Conservation (phyloP, 306 rosid genomes). For the Trifolium fragiferum region DNA sequence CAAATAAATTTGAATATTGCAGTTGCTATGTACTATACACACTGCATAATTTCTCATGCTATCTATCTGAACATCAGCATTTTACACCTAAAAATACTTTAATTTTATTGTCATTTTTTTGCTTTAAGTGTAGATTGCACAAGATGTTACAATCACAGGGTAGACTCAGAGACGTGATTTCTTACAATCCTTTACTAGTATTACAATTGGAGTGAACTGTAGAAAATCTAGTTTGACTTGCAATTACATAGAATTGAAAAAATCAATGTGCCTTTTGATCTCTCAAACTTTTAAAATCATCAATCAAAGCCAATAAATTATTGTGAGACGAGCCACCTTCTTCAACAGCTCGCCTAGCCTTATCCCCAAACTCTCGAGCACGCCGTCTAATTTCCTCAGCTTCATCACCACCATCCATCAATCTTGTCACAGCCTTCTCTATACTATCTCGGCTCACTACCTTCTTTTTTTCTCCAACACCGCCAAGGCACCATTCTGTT, state of each 20-base stretch:
- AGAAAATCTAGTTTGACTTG: too few relatives aligned
- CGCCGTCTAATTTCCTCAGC: constrained; percentile 30
- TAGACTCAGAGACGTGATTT: too few relatives aligned
- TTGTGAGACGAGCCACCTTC: constrained; percentile 41
- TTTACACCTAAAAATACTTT: too few relatives aligned
- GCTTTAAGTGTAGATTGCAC: too few relatives aligned
- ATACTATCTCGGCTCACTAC: constrained; percentile 31
- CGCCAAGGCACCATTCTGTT: constrained; percentile 20
- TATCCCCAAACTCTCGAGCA: not conserved
- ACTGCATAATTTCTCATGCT: too few relatives aligned
- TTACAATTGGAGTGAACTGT: too few relatives aligned
- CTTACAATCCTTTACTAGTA: too few relatives aligned
- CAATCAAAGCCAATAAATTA: not conserved
- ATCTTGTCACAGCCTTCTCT: constrained; percentile 38
- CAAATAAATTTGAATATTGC: not conserved
- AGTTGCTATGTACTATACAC: not conserved
- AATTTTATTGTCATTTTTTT: too few relatives aligned
- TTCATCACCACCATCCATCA: constrained; percentile 46
- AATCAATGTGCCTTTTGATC: not conserved
- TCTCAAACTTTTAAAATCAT: constrained; percentile 36
- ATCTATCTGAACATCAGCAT: not conserved
- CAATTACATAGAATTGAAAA: not conserved
- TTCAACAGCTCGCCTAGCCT: constrained; percentile 36
- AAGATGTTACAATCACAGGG: too few relatives aligned
- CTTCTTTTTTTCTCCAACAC: not conserved